Base-by-base conservation (phyloP, 2,329 filamentous ascomycete genomes). In the Boeremia lycopersici region DNA sequence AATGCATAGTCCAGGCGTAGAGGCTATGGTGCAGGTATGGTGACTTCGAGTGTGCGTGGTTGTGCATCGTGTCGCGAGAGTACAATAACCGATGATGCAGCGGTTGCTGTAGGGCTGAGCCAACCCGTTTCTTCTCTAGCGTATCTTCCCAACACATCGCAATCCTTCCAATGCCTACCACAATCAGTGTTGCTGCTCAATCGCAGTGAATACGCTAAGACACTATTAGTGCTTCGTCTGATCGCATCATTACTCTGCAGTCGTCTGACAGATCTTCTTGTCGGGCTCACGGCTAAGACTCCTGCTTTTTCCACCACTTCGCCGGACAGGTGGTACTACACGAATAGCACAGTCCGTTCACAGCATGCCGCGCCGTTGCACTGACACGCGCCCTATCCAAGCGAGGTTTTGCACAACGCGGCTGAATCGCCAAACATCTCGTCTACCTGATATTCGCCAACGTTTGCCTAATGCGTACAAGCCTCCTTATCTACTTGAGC, bases 401-500 rank as follows among this genome's bases (percentile, higher is more conserved):
- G 25, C 33, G n/a, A 23, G 1, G 3, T 38, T 29, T 29, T n/a
- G 33, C 31, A 33, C 33, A n/a, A 38, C 39, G 26, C 26, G 11
- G 33, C 44, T 43, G 26, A 43, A 42, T 53, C 38, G 38, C 26
- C 12, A 26, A 19, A 19, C 17, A 1, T 36, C 8, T 28, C 30
- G 13, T 42, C 42, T 12, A 42, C 4, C 15, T 25, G 25, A 15
- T 29, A 13, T 31, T 64, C 59, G 59, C 53, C 44, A 59, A 62
- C 25, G 8, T 57, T 38, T 35, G 15, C 59, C 41, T 15, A 28
- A 62, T 47, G 49, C 38, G 55, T 50, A n/a, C 53, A 63, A 60
- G 61, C 36, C 19, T 30, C 33, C 47, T 38, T 44, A 39, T 33
- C 44, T 23, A 44, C n/a, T 48, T 19, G 44, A 43, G 33, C 15